Base-by-base conservation (phyloP, 2,329 filamentous ascomycete genomes). In the Botrytis porri region DNA sequence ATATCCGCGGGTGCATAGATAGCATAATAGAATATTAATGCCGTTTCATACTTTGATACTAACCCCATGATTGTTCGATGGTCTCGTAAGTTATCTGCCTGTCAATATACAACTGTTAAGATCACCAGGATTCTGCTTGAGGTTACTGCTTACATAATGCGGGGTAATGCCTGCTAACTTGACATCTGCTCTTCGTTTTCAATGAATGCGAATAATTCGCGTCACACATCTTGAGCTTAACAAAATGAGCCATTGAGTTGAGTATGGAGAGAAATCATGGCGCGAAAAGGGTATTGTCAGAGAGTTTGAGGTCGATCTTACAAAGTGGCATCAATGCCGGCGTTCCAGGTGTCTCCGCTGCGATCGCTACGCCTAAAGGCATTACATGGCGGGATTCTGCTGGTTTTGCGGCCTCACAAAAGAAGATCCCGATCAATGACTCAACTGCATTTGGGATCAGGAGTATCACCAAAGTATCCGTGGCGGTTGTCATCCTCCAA, bases 261-360 rank as follows among this genome's bases (percentile, higher is more conserved):
- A n/a, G 9, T n/a, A 25, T 39, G 35, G 20, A 41, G 35, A n/a
- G 7, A 8, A 9, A 25, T 16, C 25, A 25, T 39, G 22, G n/a
- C 25, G 10, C n/a, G 20, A 45, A 48, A 43, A 48, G 9, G 22
- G n/a, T 4, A 45, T 6, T 65, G 7, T 48, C 18, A 14, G 9
- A 83, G 83, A n/a, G 32, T 12, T 61, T 75, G 18, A 35, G 67
- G n/a, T 59, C 73, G 48, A 64, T 29, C 14, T 45, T 74, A 16
- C 48, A 74, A 63, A n/a, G 45, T 25, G 57, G 45, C 43, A 48
- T 73, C 32, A 37, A 73, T 48, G 43, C 48, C 12, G 73, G 74
- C 10, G 35, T 75, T 18, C 75, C 74, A 20, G 74, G 73, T 29
- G 41, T 76, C 16, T 72, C 73, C 20, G 74, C 74, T 25, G 60